phyloP scores from a whole-genome alignment of 2,329 filamentous ascomycete species.

The Paecilomyces niveus region DNA sequence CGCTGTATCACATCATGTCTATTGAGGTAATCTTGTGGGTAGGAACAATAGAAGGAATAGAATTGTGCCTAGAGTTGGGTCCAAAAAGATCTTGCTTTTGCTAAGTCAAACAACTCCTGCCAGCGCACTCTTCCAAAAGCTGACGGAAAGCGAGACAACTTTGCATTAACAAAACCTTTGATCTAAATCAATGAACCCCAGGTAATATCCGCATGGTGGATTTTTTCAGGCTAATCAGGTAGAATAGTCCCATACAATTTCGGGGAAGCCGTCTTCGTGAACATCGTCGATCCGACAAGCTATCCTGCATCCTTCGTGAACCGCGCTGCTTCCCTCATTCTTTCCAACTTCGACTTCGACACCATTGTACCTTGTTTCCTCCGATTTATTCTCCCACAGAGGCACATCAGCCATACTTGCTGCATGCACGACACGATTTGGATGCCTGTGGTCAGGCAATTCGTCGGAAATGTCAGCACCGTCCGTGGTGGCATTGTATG shows the following conservation, averaged over 20 bases:
- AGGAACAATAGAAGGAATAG: no score
- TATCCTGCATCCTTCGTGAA: constrained; percentile 4
- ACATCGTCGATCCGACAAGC: constrained; percentile 11
- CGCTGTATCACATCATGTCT: no score
- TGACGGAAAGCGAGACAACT: no score
- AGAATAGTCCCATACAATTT: constrained; percentile 7
- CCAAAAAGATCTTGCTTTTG: no score
- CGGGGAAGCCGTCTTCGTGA: constrained; percentile 7
- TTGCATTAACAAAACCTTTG: no score
- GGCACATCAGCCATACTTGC: background rate
- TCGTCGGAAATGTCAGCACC: background rate
- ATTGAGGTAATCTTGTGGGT: no score
- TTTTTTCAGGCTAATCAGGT: background rate
- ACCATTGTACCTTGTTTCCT: background rate
- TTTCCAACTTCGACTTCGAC: background rate
- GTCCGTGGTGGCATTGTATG: constrained; percentile 27
- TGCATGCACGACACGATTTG: background rate
- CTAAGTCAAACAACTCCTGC: no score
- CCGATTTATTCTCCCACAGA: background rate
- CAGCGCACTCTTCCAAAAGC: no score
- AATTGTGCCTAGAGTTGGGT: no score
- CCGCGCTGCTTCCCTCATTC: background rate
- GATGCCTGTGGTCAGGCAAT: constrained; percentile 6
- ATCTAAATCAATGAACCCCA: no score
- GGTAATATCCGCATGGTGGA: background rate